A percentile compares a stretch with the other conserved stretches of the same genome.
Evolutionary conservation across 2,329 filamentous ascomycete genomes (phyloP).

Genomic region (Epicoccum sorghinum): DNA sequence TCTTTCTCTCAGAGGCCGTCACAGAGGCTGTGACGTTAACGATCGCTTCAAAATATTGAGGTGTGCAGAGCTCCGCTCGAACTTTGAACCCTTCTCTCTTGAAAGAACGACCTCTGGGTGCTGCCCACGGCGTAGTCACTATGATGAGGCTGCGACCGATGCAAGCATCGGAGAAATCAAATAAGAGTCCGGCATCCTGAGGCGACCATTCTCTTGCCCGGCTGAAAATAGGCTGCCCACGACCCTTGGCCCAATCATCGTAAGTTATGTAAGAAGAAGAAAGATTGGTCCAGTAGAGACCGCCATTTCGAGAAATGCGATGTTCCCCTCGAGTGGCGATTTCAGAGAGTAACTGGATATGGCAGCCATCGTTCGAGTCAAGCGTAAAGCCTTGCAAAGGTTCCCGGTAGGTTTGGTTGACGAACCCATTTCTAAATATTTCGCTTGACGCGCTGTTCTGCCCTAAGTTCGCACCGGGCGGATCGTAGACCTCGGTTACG

Average conservation of each 20-base stretch:
- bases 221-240: background rate
- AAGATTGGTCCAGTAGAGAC: conserved; percentile 8
- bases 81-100: conserved; percentile 5
- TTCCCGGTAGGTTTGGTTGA: background rate
- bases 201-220: background rate
- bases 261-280: background rate
- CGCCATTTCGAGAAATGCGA: background rate
- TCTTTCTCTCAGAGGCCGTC: background rate
- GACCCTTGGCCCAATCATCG: background rate
- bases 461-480: background rate
- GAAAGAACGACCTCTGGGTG: background rate
- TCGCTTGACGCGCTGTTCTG: background rate
- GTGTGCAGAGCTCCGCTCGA: conserved; percentile 17
- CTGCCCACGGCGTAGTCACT: conserved; percentile 9
- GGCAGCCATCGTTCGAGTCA: conserved; percentile 3
- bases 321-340: background rate
- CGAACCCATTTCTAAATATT: background rate
- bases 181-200: background rate
- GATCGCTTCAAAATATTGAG: conserved; percentile 13
- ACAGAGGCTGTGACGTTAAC: conserved; percentile 13
- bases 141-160: background rate
- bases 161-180: conserved; percentile 1
- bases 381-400: background rate
- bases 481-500: background rate
- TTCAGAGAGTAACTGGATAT: background rate